Percentiles rank a stretch among this genome's conserved stretches.
Conservation (phyloP, 192 early-diverging fungal species). For the Backusella circina region DNA sequence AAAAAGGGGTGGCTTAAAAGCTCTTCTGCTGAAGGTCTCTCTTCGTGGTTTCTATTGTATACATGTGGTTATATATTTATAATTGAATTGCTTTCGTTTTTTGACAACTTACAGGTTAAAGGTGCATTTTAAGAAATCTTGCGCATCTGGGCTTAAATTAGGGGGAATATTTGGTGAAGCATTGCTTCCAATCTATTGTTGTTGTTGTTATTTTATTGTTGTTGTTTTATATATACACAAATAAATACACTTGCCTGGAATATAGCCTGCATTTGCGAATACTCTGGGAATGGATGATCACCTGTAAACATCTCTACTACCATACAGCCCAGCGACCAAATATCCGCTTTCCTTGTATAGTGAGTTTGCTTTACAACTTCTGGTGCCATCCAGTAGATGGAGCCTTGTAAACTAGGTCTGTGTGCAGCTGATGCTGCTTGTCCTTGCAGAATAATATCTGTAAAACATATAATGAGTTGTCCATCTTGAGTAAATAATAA, state of each 20-base stretch:
- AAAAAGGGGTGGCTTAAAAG: constrained; percentile 77
- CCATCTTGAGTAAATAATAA: neutral
- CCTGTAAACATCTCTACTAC: constrained; percentile 99
- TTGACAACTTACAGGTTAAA: constrained; percentile 63
- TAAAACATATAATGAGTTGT: neutral
- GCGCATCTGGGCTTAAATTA: constrained; percentile 61
- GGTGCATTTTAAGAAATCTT: constrained; percentile 76
- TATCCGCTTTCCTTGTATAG: constrained; percentile 90
- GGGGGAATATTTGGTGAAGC: constrained; percentile 80
- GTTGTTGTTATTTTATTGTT: neutral
- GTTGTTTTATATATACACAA: constrained; percentile 37
- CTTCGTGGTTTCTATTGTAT: constrained; percentile 61
- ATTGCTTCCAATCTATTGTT: constrained; percentile 70
- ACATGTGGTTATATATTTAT: neutral
- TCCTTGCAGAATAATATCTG: constrained; percentile 36
- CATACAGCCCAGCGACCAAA: constrained; percentile 94
- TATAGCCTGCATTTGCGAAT: constrained; percentile 79
- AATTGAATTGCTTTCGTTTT: neutral
- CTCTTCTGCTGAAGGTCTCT: constrained; percentile 72
- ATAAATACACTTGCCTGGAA: constrained; percentile 58
- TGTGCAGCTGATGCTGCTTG: constrained; percentile 41
- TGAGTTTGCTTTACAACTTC: constrained; percentile 93
- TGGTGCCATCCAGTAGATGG: constrained; percentile 94
- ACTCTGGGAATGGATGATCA: constrained; percentile 84
- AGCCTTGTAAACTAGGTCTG: constrained; percentile 87